Evolutionary conservation across 345 rosid species (phyloP).

Genomic region (Sisymbrium irio): DNA sequence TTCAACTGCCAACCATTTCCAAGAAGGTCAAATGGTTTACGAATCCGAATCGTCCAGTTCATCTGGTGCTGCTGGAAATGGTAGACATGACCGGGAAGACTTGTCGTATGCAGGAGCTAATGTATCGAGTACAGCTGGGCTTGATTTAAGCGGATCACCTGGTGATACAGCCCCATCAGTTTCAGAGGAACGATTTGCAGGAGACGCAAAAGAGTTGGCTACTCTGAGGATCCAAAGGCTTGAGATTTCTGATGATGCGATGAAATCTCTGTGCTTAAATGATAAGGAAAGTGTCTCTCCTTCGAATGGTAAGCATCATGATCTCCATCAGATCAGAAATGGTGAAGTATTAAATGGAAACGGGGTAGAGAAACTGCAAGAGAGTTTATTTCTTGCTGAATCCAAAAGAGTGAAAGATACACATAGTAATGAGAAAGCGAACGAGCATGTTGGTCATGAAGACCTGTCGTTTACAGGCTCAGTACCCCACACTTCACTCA

Average conservation of each 20-base stretch:
- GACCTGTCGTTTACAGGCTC: conserved; percentile 40
- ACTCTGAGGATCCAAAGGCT: conserved; percentile 43
- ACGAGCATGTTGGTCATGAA: conserved; percentile 34
- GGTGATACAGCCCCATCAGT: conserved; percentile 27
- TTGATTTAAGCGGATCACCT: conserved; percentile 11
- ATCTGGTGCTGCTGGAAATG: conserved; percentile 31
- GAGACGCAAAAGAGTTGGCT: conserved; percentile 59
- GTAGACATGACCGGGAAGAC: conserved; percentile 36
- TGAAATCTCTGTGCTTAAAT: conserved; percentile 32
- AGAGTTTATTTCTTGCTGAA: conserved; percentile 25
- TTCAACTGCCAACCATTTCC: conserved; percentile 40
- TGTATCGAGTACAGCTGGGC: conserved; percentile 9
- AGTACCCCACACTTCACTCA: conserved; percentile 28
- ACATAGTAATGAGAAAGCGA: conserved; percentile 34
- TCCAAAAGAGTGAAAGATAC: conserved; percentile 15
- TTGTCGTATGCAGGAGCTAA: not conserved
- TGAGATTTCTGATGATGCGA: conserved; percentile 34
- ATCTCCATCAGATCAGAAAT: conserved; percentile 43
- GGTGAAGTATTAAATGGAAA: conserved; percentile 47
- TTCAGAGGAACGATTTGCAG: conserved; percentile 46
- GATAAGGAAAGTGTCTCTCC: conserved; percentile 31
- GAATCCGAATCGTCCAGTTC: conserved; percentile 33
- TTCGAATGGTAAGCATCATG: conserved; percentile 36
- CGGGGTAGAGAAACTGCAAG: conserved; percentile 34
- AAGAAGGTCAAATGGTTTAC: conserved; percentile 43